Base-by-base conservation (phyloP, 768 basidiomycete genomes). In the Lyophyllum shimeji region DNA sequence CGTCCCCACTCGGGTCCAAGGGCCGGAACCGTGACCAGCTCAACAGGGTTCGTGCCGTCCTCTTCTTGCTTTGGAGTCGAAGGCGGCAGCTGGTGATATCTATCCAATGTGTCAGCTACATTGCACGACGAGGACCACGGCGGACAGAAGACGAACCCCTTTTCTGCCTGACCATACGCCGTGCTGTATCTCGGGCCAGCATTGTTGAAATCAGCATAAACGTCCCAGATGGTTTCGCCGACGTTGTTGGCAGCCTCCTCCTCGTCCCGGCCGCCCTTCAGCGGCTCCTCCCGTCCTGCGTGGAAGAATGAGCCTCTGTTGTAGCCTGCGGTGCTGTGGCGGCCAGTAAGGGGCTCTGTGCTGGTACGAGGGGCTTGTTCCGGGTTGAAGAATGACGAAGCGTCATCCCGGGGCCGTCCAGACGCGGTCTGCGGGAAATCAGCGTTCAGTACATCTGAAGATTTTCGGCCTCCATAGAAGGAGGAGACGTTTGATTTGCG, bases 171-270 rank as follows among this genome's bases (percentile, higher is more conserved):
- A 7, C 76, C 81, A 66, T 87, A 86, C 6, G 86, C 78, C 20
- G 77, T 72, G 63, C 87, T 89, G 63, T 93, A 93, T 53, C 81
- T 76, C 20, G 90, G 92, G 1, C 92, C 92, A 5, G 83, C 69
- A 62, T 94, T 94, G 74, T 94, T 94, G 71, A 94, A 94, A 71
- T 94, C 92, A 20, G 92, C 89, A 67, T 85, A 93, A 44, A 94
- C 84, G 68, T 94, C 89, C 85, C 89, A 93, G 31, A 76, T 76
- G 50, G 74, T 78, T 15, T 72, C 76, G 42, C 73, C 75, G 23
- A 61, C 62, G 29, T 65, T 64, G n/a, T 61, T 59, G 12, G 61
- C 69, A 43, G 75, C 75, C 57, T 81, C 81, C 62, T 86, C 84
- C 66, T 92, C 90, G 60, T 91, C 90, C 52, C 79, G 73, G n/a